Evolutionary conservation across 2,329 filamentous ascomycete genomes (phyloP).

Genomic region (Chaetomium sp.): DNA sequence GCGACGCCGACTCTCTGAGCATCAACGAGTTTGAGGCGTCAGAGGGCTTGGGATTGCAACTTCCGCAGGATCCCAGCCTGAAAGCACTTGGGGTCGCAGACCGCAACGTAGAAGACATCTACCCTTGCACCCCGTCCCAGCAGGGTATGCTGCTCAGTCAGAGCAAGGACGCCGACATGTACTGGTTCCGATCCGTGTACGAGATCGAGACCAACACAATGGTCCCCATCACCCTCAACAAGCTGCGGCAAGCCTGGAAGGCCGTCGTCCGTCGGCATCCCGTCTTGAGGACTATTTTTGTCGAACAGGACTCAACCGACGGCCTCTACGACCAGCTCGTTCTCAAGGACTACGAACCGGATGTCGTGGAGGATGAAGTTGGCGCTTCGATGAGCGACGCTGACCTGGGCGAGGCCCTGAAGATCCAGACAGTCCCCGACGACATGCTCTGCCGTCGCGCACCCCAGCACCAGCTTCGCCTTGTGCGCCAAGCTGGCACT

Average conservation of each 20-base stretch:
- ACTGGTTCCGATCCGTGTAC: conserved; percentile 20
- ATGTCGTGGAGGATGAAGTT: conserved; percentile 15
- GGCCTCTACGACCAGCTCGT: conserved; percentile 25
- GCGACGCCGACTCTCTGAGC: not conserved
- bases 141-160: conserved; percentile 33
- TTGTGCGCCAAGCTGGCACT: conserved; percentile 10
- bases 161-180: conserved; percentile 17
- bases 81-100: conserved; percentile 18
- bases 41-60: not conserved
- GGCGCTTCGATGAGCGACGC: not conserved
- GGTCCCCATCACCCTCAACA: not conserved
- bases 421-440: not conserved
- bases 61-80: not conserved
- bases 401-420: conserved; percentile 12
- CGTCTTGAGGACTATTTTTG: conserved; percentile 21
- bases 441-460: conserved; percentile 13
- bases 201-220: conserved; percentile 5
- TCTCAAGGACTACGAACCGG: conserved; percentile 15
- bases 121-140: conserved; percentile 39
- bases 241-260: conserved; percentile 18
- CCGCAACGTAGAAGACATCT: conserved; percentile 35
- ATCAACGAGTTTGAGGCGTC: not conserved
- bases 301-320: conserved; percentile 23
- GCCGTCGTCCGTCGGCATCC: conserved; percentile 23
- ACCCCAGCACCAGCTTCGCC: conserved; percentile 19